Conservation (phyloP, 345 rosid genomes). For the Populus tremula region DNA sequence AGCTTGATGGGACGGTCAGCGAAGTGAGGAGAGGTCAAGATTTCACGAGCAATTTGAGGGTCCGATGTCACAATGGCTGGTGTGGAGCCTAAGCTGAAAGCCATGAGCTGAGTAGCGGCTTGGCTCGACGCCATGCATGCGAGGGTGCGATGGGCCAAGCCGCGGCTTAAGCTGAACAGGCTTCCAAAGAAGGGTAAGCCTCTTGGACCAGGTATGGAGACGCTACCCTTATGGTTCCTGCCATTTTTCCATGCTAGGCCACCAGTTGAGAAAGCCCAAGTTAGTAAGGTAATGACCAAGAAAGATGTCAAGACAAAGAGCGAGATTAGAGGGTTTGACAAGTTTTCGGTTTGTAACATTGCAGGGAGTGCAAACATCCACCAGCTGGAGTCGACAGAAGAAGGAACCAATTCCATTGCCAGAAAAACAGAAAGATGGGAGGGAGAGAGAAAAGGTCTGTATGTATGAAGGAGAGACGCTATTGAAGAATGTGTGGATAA, state of each 20-base stretch:
- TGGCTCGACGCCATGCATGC: conserved; percentile 33
- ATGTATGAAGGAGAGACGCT: neutral
- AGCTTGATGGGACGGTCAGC: conserved; percentile 46
- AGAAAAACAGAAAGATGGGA: neutral
- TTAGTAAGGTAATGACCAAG: conserved; percentile 3
- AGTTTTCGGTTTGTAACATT: conserved; percentile 10
- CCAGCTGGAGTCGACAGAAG: conserved; percentile 26
- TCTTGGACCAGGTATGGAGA: conserved; percentile 41
- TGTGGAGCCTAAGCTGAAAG: conserved; percentile 49
- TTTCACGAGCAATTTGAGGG: conserved; percentile 42
- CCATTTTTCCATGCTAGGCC: conserved; percentile 50
- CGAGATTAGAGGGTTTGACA: conserved; percentile 9
- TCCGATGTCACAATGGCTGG: conserved; percentile 44
- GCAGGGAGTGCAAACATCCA: conserved; percentile 34
- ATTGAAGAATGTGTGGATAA: neutral
- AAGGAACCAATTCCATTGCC: neutral
- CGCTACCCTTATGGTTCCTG: conserved; percentile 33
- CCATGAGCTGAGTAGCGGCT: conserved; percentile 44
- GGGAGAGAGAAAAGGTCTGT: neutral
- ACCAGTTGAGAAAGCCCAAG: conserved; percentile 39
- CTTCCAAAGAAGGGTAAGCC: conserved; percentile 49
- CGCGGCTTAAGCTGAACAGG: conserved; percentile 33
- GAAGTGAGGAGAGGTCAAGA: conserved; percentile 39
- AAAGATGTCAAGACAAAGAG: conserved; percentile 20
- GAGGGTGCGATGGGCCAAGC: conserved; percentile 47